Evolutionary conservation across 2,329 filamentous ascomycete genomes (phyloP).

Genomic region (Cladosporium sp.): DNA sequence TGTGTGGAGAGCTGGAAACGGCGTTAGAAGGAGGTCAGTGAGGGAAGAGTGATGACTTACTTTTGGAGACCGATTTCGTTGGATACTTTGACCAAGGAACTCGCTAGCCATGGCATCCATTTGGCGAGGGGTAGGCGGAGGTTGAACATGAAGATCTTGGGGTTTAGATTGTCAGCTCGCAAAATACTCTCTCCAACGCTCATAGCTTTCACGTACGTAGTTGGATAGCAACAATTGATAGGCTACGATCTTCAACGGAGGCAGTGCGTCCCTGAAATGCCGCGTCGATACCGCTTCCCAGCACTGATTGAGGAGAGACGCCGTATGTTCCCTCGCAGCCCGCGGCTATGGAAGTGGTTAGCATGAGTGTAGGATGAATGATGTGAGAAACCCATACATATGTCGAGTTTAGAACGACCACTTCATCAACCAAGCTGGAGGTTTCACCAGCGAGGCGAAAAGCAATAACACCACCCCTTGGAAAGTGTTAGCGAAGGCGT

Average conservation of each 20-base stretch:
- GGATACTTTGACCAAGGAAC: constrained; percentile 42
- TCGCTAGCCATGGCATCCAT: constrained; percentile 41
- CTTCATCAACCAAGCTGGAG: constrained; percentile 51
- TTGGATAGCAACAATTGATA: not conserved
- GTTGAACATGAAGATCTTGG: constrained; percentile 48
- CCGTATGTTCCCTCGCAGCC: not conserved
- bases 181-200: not conserved
- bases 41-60: not conserved
- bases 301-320: not conserved
- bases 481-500: constrained; percentile 29
- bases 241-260: not conserved
- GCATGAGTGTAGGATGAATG: too few relatives aligned
- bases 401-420: constrained; percentile 51
- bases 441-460: constrained; percentile 58
- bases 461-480: constrained; percentile 47
- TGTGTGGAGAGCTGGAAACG: not conserved
- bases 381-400: constrained; percentile 40
- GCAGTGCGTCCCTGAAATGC: not conserved
- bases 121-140: constrained; percentile 37
- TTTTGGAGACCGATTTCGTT: not conserved
- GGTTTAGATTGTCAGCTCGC: constrained; percentile 4
- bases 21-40: not conserved
- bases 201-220: not conserved
- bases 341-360: not conserved
- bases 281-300: not conserved